Evolutionary conservation across 2,329 filamentous ascomycete species (phyloP).

Genomic region (Penicillium sp.): DNA sequence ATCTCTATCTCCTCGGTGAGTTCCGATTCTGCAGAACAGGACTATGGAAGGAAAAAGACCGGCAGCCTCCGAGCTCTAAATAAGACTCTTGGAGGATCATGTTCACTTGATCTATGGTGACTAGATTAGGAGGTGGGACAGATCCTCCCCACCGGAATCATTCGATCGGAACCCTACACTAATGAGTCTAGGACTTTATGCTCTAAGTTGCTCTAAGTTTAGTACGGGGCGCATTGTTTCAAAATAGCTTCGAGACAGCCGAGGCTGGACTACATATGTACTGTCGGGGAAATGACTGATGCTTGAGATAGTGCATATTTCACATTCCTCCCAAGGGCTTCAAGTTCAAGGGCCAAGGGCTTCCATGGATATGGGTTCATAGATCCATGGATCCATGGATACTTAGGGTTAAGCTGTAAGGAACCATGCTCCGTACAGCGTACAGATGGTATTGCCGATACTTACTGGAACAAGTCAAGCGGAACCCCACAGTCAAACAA

Average conservation of each 20-base stretch:
- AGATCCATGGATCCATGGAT: neutral
- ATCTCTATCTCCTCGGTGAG: neutral
- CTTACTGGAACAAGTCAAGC: constrained; percentile 9
- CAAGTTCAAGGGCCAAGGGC: too few relatives aligned
- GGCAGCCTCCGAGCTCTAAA: constrained; percentile 5
- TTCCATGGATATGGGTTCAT: too few relatives aligned
- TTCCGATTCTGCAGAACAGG: neutral
- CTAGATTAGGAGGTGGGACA: neutral
- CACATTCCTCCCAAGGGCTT: neutral
- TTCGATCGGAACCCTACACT: neutral
- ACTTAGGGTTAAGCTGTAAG: neutral
- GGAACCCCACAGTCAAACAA: constrained; percentile 7
- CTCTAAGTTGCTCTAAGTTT: neutral
- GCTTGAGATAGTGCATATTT: neutral
- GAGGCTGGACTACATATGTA: constrained; percentile 16
- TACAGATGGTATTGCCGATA: constrained; percentile 3
- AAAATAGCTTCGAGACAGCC: neutral
- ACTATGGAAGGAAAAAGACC: neutral
- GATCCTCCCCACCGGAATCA: neutral
- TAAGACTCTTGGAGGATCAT: neutral
- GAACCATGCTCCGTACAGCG: neutral
- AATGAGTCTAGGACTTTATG: too few relatives aligned
- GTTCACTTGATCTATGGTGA: neutral
- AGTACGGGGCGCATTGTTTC: neutral
- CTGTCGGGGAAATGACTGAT: constrained; percentile 5